These are phyloP conservation scores for Akanthomyces muscarius DNA, from an alignment of 2,329 filamentous ascomycete genomes.

Conservation along the genomic window DNA sequence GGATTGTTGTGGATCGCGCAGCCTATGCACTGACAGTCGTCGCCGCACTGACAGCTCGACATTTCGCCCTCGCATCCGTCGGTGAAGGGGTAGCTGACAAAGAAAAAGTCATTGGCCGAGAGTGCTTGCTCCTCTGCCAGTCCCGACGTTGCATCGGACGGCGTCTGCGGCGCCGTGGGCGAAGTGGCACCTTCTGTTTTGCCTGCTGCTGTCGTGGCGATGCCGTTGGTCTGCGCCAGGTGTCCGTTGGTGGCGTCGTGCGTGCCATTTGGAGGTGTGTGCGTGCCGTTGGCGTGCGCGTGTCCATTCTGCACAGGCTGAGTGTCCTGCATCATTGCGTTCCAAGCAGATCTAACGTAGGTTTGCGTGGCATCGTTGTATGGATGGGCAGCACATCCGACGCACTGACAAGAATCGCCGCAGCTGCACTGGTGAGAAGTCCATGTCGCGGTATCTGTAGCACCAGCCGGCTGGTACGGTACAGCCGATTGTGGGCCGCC, in stretches of 20 bases:
- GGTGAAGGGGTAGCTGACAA: constrained; percentile 51
- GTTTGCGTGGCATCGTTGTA: constrained; percentile 60
- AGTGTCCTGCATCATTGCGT: constrained; percentile 37
- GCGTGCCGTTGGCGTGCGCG: background rate
- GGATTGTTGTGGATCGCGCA: constrained; percentile 49
- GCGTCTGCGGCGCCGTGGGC: constrained; percentile 41
- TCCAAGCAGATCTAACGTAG: constrained; percentile 47
- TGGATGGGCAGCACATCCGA: constrained; percentile 64
- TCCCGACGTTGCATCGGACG: constrained; percentile 43
- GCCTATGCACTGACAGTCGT: constrained; percentile 56
- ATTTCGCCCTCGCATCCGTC: constrained; percentile 47
- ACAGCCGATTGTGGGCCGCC: constrained; percentile 23
- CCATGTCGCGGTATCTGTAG: constrained; percentile 24
- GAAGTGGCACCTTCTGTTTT: constrained; percentile 31
- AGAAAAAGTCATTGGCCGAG: constrained; percentile 53
- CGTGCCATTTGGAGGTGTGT: constrained; percentile 17
- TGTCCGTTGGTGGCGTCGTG: constrained; percentile 22
- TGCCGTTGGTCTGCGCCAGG: background rate
- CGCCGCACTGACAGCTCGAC: constrained; percentile 53
- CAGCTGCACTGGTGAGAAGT: constrained; percentile 53
- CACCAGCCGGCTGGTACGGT: constrained; percentile 22
- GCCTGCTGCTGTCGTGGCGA: constrained; percentile 19
- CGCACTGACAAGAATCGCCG: constrained; percentile 62
- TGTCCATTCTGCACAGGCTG: background rate
- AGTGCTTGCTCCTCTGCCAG: constrained; percentile 48